Evolutionary conservation across 345 rosid genomes (phyloP), one percentile per base, ranked within the genome.

Genomic region (Syzygium grande): DNA sequence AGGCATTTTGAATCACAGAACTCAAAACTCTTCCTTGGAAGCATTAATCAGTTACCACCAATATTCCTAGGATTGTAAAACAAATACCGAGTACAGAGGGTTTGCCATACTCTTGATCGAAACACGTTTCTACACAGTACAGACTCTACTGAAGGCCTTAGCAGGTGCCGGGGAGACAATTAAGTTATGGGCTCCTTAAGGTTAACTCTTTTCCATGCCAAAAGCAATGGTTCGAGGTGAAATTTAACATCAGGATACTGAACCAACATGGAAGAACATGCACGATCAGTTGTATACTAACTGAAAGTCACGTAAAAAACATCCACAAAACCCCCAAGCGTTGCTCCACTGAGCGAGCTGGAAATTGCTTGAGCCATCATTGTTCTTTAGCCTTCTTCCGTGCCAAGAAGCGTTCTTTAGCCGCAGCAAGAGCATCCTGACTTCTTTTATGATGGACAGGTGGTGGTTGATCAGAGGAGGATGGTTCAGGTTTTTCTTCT

Each of bases 361-460:
- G 29, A 23, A 61, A 80, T 56, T 56, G 43, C 84, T 63, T 5
- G 9, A 61, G 52, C 84, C 73, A 86, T 84, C 55, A 94, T 84
- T 91, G 93, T 49, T 87, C 84, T 90, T 96, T 96, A 13, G 95
- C 92, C 88, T 86, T 96, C 94, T 98, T 96, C 85, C 99, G 90
- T 5, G 95, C 97, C 91, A 98, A 85, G 84, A 94, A 94, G 16
- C 98, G 95, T 88, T 93, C 98, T 91, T 88, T 96, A 49, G 98
- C 99, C 41, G 98, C 96, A 52, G 95, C 94, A 59, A 96, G 52
- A 11, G 95, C 95, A 88, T 93, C 97, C 86, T 93, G 94, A 77
- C 91, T 87, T 90, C 92, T 94, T 93, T 94, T 98, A 61, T 93
- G 96, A 84, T 94, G 96, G 55, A 92, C 92, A 19, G 38, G 84